Evolutionary conservation across 306 rosid genomes (phyloP).

Genomic region (Spatholobus suberectus): DNA sequence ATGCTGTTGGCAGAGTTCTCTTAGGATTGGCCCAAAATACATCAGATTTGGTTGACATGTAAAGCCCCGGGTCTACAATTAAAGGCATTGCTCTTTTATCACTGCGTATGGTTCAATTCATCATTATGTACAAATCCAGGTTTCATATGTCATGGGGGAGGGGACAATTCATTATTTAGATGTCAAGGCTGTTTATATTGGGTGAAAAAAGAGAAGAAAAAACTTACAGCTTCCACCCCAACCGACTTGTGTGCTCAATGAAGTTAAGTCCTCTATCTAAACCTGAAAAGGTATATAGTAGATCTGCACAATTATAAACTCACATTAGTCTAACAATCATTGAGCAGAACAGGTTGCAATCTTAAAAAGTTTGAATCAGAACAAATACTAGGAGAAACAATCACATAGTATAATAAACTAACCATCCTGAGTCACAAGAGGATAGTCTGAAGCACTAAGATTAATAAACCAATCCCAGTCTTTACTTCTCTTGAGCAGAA

Average conservation of each 20-base stretch:
- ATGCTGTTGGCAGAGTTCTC: conserved; percentile 76
- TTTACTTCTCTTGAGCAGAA: conserved; percentile 79
- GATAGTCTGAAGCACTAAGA: conserved; percentile 98
- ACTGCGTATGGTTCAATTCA: conserved; percentile 54
- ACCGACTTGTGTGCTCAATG: conserved; percentile 91
- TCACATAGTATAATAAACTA: conserved; percentile 41
- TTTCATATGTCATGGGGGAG: not conserved
- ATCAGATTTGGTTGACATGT: conserved; percentile 71
- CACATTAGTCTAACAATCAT: conserved; percentile 13
- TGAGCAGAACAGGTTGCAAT: conserved; percentile 25
- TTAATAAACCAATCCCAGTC: conserved; percentile 99
- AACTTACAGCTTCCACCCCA: conserved; percentile 91
- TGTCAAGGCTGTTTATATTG: not conserved
- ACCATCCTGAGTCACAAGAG: conserved; percentile 98
- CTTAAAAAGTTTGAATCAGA: conserved; percentile 2
- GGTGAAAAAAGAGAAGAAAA: conserved; percentile 14
- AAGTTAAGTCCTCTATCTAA: conserved; percentile 74
- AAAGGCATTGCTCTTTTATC: conserved; percentile 86
- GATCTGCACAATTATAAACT: conserved; percentile 59
- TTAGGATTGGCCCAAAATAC: conserved; percentile 73
- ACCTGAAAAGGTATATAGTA: conserved; percentile 64
- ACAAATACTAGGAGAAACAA: conserved; percentile 9
- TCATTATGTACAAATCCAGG: conserved; percentile 2
- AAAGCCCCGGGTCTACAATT: conserved; percentile 91
- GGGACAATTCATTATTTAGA: conserved; percentile 13